A percentile compares a stretch with the other conserved stretches of the same genome.
These are phyloP conservation scores for Trichoderma cornu-damae DNA, from an alignment of 2,329 filamentous ascomycete genomes.

Conservation along the genomic window DNA sequence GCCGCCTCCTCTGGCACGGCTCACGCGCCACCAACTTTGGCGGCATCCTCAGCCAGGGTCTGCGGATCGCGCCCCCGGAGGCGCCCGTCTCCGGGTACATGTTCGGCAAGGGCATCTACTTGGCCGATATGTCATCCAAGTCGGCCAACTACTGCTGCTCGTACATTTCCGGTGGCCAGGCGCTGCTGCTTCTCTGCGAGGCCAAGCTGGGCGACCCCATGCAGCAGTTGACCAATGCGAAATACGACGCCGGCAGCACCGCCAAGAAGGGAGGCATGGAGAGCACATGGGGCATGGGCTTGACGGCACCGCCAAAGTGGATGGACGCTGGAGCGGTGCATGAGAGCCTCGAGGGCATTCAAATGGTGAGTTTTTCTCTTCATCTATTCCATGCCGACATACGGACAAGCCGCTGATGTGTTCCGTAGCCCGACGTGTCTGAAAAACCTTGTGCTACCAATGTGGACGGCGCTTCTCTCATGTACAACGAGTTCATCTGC, in stretches of 20 bases:
- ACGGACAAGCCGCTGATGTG: constrained; percentile 1
- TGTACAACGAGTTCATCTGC: constrained; percentile 70
- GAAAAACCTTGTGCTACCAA: constrained; percentile 45
- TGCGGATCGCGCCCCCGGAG: constrained; percentile 83
- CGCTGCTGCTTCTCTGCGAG: constrained; percentile 75
- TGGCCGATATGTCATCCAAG: constrained; percentile 80
- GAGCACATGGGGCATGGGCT: constrained; percentile 67
- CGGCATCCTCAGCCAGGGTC: constrained; percentile 79
- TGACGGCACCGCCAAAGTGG: constrained; percentile 61
- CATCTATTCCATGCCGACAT: background rate
- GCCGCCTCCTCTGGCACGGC: constrained; percentile 81
- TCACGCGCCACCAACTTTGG: constrained; percentile 79
- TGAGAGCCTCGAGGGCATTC: constrained; percentile 58
- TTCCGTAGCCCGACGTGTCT: constrained; percentile 44
- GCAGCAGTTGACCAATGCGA: constrained; percentile 53
- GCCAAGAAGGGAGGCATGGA: constrained; percentile 56
- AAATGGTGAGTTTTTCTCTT: constrained; percentile 52
- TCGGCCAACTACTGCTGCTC: constrained; percentile 71
- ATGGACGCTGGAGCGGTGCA: constrained; percentile 68
- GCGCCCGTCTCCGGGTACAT: constrained; percentile 77
- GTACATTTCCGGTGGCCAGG: constrained; percentile 59
- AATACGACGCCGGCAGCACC: constrained; percentile 58
- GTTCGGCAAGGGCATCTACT: constrained; percentile 87
- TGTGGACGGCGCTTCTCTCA: constrained; percentile 42
- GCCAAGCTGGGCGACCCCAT: constrained; percentile 70